Conservation (phyloP, 176 grass and related monocot species). For the Saccharum spontaneum region DNA sequence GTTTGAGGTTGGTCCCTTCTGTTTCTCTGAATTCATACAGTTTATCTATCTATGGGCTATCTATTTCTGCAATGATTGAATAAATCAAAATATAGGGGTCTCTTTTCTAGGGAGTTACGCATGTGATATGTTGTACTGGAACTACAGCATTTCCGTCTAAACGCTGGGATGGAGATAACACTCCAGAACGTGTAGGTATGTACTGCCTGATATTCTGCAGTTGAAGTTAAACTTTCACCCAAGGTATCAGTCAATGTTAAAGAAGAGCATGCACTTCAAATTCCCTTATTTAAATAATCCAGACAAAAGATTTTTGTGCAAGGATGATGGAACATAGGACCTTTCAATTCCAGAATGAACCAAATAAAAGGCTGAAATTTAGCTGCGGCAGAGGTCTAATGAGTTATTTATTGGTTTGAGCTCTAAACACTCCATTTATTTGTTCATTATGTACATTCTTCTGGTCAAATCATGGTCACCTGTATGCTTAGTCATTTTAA, state of each 20-base stretch:
- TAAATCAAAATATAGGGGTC: slow-evolving; percentile 75
- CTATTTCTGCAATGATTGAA: slow-evolving; percentile 51
- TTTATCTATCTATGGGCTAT: slow-evolving; percentile 5
- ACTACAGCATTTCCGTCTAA: slow-evolving; percentile 98
- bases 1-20: slow-evolving; percentile 66
- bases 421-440: not conserved
- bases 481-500: not conserved
- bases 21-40: not conserved
- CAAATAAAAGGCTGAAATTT: not conserved
- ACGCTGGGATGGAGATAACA: slow-evolving; percentile 95
- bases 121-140: slow-evolving; percentile 93
- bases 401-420: not conserved
- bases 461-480: not conserved
- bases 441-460: not conserved
- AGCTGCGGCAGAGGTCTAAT: not conserved
- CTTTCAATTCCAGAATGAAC: not conserved
- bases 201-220: slow-evolving; percentile 20
- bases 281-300: not conserved
- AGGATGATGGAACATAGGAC: not conserved
- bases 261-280: not conserved
- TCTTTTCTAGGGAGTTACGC: slow-evolving; percentile 97
- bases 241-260: not conserved
- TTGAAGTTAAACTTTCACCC: not conserved
- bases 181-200: slow-evolving; percentile 87
- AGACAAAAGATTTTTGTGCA: not conserved